Percentiles rank a stretch among this genome's conserved stretches.
These are phyloP conservation scores for Gnomoniopsis smithogilvyi DNA, from an alignment of 2,329 filamentous ascomycete genomes.

Conservation along the genomic window DNA sequence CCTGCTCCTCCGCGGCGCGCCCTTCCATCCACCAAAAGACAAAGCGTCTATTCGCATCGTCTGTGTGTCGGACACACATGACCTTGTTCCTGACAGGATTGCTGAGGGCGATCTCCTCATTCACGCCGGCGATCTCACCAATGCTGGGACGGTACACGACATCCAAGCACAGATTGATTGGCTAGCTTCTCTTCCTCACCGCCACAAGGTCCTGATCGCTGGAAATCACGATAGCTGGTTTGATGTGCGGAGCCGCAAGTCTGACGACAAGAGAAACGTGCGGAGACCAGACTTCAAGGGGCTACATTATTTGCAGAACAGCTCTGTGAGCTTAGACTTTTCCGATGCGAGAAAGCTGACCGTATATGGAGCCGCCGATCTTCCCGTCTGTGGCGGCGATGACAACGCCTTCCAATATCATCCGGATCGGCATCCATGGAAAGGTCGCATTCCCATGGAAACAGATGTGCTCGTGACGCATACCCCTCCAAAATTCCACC, in stretches of 20 bases:
- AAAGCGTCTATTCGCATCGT: constrained; percentile 66
- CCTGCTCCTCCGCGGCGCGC: constrained; percentile 63
- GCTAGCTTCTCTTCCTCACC: constrained; percentile 70
- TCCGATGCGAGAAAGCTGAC: constrained; percentile 56
- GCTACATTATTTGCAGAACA: constrained; percentile 74
- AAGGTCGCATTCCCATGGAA: constrained; percentile 64
- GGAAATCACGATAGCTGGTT: constrained; percentile 92
- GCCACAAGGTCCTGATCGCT: constrained; percentile 75
- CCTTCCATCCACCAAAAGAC: constrained; percentile 55
- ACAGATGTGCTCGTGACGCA: constrained; percentile 82
- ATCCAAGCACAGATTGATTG: constrained; percentile 85
- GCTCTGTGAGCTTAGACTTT: constrained; percentile 61
- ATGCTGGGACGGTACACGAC: constrained; percentile 66
- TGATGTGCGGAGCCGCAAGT: constrained; percentile 60
- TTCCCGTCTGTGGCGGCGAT: constrained; percentile 70
- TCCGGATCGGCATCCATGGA: constrained; percentile 65
- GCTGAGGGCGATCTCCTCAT: constrained; percentile 82
- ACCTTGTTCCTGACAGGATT: constrained; percentile 53
- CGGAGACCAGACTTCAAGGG: constrained; percentile 60
- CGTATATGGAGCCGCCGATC: constrained; percentile 78
- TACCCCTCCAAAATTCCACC: constrained; percentile 72
- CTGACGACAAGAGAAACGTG: constrained; percentile 51
- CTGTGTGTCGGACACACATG: constrained; percentile 89
- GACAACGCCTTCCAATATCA: constrained; percentile 78
- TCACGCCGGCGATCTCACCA: constrained; percentile 83